Conservation (phyloP, 2,329 filamentous ascomycete genomes). For the Nannizziopsis barbatae region DNA sequence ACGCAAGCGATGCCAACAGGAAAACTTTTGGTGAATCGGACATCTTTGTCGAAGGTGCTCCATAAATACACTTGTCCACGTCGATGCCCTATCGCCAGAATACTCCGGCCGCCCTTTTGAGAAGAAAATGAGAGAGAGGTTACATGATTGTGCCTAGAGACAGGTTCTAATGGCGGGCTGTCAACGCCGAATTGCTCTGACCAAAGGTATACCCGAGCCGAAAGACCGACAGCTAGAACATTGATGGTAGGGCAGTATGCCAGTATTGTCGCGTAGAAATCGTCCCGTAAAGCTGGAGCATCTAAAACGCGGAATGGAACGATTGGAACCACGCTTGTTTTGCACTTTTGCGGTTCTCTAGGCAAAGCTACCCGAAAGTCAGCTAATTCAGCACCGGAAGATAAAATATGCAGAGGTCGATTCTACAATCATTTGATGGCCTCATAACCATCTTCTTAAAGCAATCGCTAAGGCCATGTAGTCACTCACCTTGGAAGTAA, state of each 20-base stretch:
- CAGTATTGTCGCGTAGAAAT: conserved; percentile 88
- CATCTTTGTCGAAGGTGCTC: conserved; percentile 54
- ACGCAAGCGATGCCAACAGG: conserved; percentile 65
- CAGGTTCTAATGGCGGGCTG: conserved; percentile 46
- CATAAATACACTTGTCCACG: conserved; percentile 66
- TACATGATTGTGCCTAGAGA: conserved; percentile 45
- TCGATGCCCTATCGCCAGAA: conserved; percentile 74
- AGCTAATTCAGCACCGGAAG: not conserved
- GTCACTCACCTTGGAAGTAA: not conserved
- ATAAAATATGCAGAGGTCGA: not conserved
- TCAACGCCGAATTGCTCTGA: conserved; percentile 62
- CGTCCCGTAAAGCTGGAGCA: conserved; percentile 77
- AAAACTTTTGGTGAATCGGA: conserved; percentile 65
- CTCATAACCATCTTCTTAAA: not conserved
- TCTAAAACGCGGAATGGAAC: conserved; percentile 81
- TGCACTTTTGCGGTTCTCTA: not conserved
- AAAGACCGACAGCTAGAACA: conserved; percentile 73
- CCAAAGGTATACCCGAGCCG: conserved; percentile 75
- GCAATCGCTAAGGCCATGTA: not conserved
- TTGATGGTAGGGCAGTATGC: conserved; percentile 68
- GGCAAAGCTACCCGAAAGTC: not conserved
- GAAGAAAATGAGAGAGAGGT: conserved; percentile 91
- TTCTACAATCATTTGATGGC: too few relatives aligned
- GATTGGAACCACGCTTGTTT: conserved; percentile 44
- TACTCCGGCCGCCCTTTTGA: conserved; percentile 57